These are phyloP conservation scores for Mortierella sp. DNA, from an alignment of 371 early-diverging fungal genomes.

Conservation along the genomic window DNA sequence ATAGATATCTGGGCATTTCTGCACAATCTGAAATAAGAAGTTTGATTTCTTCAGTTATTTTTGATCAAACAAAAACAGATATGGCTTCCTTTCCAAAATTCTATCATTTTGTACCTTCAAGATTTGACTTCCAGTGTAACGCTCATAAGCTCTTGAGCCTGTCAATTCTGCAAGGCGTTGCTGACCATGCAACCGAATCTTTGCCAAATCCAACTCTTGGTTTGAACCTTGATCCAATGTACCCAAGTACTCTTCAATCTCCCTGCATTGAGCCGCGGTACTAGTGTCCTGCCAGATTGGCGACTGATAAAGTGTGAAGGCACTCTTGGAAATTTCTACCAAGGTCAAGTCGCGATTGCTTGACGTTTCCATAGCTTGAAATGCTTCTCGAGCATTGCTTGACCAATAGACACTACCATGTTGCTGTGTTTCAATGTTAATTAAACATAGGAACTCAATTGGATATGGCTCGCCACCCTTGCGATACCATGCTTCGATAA, in stretches of 20 bases:
- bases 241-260: constrained; percentile 71
- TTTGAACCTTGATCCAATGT: constrained; percentile 38
- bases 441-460: background rate
- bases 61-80: background rate
- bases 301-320: constrained; percentile 73
- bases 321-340: constrained; percentile 64
- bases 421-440: constrained; percentile 64
- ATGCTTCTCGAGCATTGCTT: constrained; percentile 57
- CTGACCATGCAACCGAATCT: constrained; percentile 12
- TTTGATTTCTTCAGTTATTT: background rate
- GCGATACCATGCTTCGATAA: background rate
- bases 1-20: constrained; percentile 33
- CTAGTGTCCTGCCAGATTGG: constrained; percentile 92
- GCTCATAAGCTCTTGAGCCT: constrained; percentile 83
- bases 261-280: constrained; percentile 73
- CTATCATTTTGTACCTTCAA: constrained; percentile 63
- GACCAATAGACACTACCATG: constrained; percentile 90
- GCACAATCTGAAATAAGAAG: constrained; percentile 12
- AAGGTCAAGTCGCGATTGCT: constrained; percentile 44
- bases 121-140: constrained; percentile 86
- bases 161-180: constrained; percentile 74
- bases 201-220: background rate
- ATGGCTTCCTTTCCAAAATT: background rate
- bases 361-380: constrained; percentile 55
- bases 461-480: background rate